Percentiles rank a stretch among this genome's conserved stretches.
These are phyloP conservation scores for Conoideocrella luteorostrata DNA, from an alignment of 2,329 filamentous ascomycete genomes.

Conservation along the genomic window DNA sequence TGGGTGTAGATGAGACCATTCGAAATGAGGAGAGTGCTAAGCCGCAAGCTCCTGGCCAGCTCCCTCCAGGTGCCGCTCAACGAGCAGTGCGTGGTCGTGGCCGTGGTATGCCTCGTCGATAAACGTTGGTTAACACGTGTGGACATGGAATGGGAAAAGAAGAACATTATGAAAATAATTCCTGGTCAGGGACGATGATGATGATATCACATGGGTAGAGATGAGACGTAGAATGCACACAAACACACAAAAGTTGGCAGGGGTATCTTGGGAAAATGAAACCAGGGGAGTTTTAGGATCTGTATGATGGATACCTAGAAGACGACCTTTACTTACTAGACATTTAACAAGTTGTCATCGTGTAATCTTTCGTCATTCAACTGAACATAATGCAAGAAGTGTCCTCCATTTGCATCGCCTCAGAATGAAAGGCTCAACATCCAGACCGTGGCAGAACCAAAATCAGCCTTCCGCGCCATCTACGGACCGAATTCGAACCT, in stretches of 20 bases:
- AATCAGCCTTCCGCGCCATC: too few relatives aligned
- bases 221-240: too few relatives aligned
- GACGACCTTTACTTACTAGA: slow-evolving; percentile 16
- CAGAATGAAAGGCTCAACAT: too few relatives aligned
- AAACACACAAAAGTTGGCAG: too few relatives aligned
- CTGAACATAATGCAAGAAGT: too few relatives aligned
- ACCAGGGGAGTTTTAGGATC: slow-evolving; percentile 21
- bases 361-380: too few relatives aligned
- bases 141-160: slow-evolving; percentile 5
- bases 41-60: slow-evolving; percentile 72
- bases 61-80: slow-evolving; percentile 80
- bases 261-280: too few relatives aligned
- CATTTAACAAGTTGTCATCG: not conserved
- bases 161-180: not conserved
- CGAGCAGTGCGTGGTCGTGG: slow-evolving; percentile 77
- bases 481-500: too few relatives aligned
- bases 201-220: too few relatives aligned
- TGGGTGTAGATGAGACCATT: slow-evolving; percentile 97
- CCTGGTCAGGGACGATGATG: too few relatives aligned
- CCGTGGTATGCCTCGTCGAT: slow-evolving; percentile 84
- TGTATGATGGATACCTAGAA: slow-evolving; percentile 31
- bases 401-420: too few relatives aligned
- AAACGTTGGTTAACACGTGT: slow-evolving; percentile 16
- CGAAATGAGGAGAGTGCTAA: slow-evolving; percentile 89
- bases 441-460: too few relatives aligned